Base-by-base conservation (phyloP, 768 basidiomycete genomes). In the Cantharellus anzutake region DNA sequence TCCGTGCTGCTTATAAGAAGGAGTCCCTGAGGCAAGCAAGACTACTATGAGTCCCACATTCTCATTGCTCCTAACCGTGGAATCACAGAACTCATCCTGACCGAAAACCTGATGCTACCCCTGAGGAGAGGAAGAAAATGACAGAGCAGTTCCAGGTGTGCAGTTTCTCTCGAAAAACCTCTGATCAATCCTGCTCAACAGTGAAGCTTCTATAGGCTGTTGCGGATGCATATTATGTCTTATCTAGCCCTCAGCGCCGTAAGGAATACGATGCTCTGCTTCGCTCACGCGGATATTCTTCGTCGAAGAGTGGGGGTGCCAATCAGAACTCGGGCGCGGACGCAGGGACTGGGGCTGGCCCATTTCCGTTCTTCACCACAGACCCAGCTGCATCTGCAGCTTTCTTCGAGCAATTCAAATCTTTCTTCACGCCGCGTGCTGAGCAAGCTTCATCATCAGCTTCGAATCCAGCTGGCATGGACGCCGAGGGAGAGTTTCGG, bases 151-250 rank as follows among this genome's bases (percentile, higher is more conserved):
- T 93, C 69, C 89, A 91, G 75, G 87, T 82, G 63, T 3, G 20
- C 20, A 29, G 68, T 64, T 56, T 29, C n/a, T 5, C 51, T 57
- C 38, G 38, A 11, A 37, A 37, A 14, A 7, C 52, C n/a, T 55
- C 7, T 41, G 14, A 41, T 58, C 38, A 52, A 16, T 42, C 56
- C 57, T 42, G 51, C 57, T 40, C 38, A 41, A 63, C 40, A 63
- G 42, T 16, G 40, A 42, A 38, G 56, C n/a, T 56, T 1, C 14
- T 64, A 58, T 67, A 85, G 84, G 81, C 84, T 4, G 82, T 96
- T 63, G 90, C 92, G 58, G 92, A 96, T 70, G 91, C 91, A 16
- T 94, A 94, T 72, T 96, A 88, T 68, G 86, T 93, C 37, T 79
- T 97, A 42, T 90, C 87, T 2, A 89, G 96, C 70, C 70, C 81